phyloP scores from a whole-genome alignment of 495 filamentous ascomycete genomes.

The Tuber aestivum region DNA sequence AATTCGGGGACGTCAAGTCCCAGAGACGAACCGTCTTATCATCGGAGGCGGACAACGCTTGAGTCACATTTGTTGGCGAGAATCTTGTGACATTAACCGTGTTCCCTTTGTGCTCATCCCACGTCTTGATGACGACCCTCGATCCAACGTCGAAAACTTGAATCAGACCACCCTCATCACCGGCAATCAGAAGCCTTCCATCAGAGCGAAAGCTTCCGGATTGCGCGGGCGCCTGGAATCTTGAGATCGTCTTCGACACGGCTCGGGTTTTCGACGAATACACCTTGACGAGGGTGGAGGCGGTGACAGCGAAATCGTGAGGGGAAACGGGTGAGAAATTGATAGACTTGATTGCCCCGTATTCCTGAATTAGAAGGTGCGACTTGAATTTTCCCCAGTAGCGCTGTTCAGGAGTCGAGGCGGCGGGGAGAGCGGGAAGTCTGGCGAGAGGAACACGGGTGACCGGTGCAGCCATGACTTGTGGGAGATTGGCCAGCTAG shows the following conservation, averaged over 20 bases:
- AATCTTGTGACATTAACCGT: constrained; percentile 89
- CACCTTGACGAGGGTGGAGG: constrained; percentile 83
- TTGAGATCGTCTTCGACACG: constrained; percentile 79
- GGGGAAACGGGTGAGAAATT: constrained; percentile 61
- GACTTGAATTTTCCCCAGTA: constrained; percentile 95
- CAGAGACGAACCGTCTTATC: constrained; percentile 88
- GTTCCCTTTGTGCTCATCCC: constrained; percentile 82
- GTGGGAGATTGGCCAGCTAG: constrained; percentile 8
- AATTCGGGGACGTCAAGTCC: constrained; percentile 78
- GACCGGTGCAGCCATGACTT: constrained; percentile 78
- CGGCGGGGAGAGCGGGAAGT: constrained; percentile 65
- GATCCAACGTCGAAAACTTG: constrained; percentile 90
- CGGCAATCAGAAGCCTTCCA: constrained; percentile 80
- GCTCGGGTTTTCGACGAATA: constrained; percentile 85
- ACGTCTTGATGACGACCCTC: constrained; percentile 89
- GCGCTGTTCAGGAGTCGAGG: constrained; percentile 75
- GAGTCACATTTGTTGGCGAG: constrained; percentile 76
- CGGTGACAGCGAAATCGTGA: constrained; percentile 87
- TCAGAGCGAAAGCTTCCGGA: constrained; percentile 81
- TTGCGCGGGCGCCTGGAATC: constrained; percentile 84
- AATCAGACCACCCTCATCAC: constrained; percentile 80
- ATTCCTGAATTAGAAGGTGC: constrained; percentile 75
- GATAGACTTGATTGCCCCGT: constrained; percentile 80
- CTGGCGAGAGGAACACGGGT: constrained; percentile 74
- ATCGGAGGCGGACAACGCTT: constrained; percentile 75